Base-by-base conservation (phyloP, 139 green algal species). In the Chlamydomonas sphaeroides region DNA sequence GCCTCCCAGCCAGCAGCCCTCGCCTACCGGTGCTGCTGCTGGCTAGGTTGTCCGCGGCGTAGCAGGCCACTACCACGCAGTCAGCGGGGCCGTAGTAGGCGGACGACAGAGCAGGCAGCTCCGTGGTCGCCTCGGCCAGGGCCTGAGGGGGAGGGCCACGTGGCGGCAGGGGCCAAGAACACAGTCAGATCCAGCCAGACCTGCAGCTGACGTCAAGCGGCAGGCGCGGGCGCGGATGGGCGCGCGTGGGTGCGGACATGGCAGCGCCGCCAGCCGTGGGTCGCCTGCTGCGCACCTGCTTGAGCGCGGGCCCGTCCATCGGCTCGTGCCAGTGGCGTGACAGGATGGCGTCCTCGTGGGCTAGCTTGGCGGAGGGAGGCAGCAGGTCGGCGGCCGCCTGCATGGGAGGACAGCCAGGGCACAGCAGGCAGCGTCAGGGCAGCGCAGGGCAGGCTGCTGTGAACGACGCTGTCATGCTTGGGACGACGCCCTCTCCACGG, bases 341-440 rank as follows among this genome's bases (percentile, higher is more conserved):
- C 28, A 88, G 53, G 28, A 91, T 39, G 25, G 42, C 69, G 32
- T 86, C 79, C 68, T 80, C 85, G 71, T 93, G 89, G n/a, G 86
- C 82, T 45, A 86, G 41, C n/a, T 68, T 65, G 35, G 88, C 78
- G 30, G 78, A 86, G 20, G 48, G 65, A 18, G 86, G 84, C 67
- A 93, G 85, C 86, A 93, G 67, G 48, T 68, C 81, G 15, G 32
- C 79, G n/a, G 77, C 76, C 5, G 82, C 84, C 45, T 80, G 72
- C 8, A 20, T 2, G 56, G 56, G 56, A 23, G 26, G n/a, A n/a
- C n/a, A n/a, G n/a, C n/a, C n/a, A n/a, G n/a, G n/a, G n/a, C n/a
- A n/a, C n/a, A n/a, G n/a, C n/a, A n/a, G n/a, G 48, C 15, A 56
- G 20, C n/a, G 23, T 18, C 23, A 56, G 39, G 39, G 25, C n/a